Base-by-base conservation (phyloP, 2,329 filamentous ascomycete genomes). In the Colletotrichum filicis region DNA sequence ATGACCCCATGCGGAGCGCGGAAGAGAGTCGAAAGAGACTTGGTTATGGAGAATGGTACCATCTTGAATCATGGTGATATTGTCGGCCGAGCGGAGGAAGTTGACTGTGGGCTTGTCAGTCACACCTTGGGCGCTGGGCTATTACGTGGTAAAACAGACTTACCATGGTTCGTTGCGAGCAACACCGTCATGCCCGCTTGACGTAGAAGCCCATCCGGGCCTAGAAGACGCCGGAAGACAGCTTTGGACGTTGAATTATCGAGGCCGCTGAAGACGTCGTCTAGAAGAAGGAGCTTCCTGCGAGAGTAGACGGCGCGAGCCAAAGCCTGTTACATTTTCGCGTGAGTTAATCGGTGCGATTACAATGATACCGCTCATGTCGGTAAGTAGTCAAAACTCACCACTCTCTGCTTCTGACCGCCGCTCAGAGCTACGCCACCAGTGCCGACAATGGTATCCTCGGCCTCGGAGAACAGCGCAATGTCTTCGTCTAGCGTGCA, bases 301-400 rank as follows among this genome's bases (percentile, higher is more conserved):
- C 79, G 74, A 1, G 83, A 80, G 70, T 87, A 89, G 0, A 88
- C 76, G 1, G 86, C 86, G 19, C 87, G 80, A 4, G 87, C 87
- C 1, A 88, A 76, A 3, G 84, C 81, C 79, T 85, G 26, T 12
- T 75, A 71, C 24, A 24, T 3, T n/a, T 59, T 6, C 32, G 30
- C 9, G 42, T 46, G 19, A 46, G 42, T 9, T 6, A n/a, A n/a
- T 8, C 42, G 19, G 19, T 9, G 2, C 42, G 19, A 19, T 4
- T 3, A n/a, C 19, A 46, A 8, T 8, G 6, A n/a, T 4, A 46
- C 16, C 19, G 19, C 42, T n/a, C 42, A n/a, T n/a, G 8, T 46
- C 42, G 19, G 42, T 9, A 8, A n/a, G 19, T 9, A 9, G 8
- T n/a, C 16, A 46, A 28, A 22, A 32, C 80, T 69, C 77, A 85